phyloP scores from a whole-genome alignment of 2,329 filamentous ascomycete species.

The Clonostachys sp. region DNA sequence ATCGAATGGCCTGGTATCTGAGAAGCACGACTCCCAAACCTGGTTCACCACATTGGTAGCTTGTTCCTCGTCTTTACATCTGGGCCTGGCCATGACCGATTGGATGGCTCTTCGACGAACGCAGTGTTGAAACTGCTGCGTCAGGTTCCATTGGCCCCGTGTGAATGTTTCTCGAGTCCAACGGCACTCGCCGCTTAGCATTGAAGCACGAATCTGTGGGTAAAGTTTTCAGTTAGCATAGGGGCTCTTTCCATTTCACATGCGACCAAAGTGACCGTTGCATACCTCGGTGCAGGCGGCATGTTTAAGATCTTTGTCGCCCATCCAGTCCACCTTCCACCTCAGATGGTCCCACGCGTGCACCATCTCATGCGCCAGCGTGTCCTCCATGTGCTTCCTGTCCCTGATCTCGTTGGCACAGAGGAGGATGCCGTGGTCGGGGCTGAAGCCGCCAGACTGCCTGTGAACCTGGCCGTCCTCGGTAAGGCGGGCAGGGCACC shows the following conservation, averaged over 20 bases:
- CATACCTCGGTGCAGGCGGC: constrained; percentile 88
- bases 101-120: constrained; percentile 76
- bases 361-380: constrained; percentile 94
- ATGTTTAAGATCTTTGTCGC: constrained; percentile 70
- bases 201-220: constrained; percentile 80
- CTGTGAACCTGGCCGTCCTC: constrained; percentile 58
- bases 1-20: constrained; percentile 91
- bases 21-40: constrained; percentile 98
- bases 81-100: constrained; percentile 73
- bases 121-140: constrained; percentile 90
- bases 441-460: constrained; percentile 77
- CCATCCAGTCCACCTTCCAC: constrained; percentile 83
- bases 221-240: background rate
- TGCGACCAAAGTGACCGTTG: constrained; percentile 1
- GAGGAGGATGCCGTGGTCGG: constrained; percentile 80
- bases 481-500: constrained; percentile 61
- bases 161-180: constrained; percentile 84
- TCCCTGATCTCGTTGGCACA: constrained; percentile 89
- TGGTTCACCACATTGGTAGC: constrained; percentile 87
- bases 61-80: constrained; percentile 80
- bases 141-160: constrained; percentile 80
- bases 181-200: constrained; percentile 88
- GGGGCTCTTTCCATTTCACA: background rate
- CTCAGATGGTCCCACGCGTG: constrained; percentile 92
- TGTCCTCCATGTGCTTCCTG: constrained; percentile 83